Evolutionary conservation across 805 yeast species (phyloP), one percentile per base, ranked within the genome.

Genomic region (Candida wancherniae): DNA sequence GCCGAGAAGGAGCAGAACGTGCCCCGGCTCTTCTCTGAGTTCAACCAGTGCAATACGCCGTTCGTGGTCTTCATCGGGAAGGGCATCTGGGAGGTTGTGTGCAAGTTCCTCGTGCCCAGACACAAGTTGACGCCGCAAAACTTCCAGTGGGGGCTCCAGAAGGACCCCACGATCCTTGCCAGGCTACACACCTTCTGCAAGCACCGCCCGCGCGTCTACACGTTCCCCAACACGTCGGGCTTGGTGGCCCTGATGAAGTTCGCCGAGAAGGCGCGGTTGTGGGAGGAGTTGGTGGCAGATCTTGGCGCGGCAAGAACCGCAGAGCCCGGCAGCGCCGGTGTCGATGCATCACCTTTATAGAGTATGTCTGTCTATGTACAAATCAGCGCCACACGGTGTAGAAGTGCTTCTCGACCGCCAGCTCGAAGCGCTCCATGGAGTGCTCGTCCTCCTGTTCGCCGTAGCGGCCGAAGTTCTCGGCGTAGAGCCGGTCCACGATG

Each of bases 201-300:
- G 15, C 36, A 16, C 41, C 53, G 35, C 9, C 37, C 48, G n/a
- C 35, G 47, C 4, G 50, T 75, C 0, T 77, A 67, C 51, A 86
- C 82, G 5, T 67, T 80, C 16, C 87, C 88, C 3, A 77, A 77
- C 26, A 80, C 88, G 0, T 79, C 86, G 4, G 90, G 90, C 2
- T 53, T 83, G 6, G 88, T 79, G 6, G 68, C 80, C 7, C 55
- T 54, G 40, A 57, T 76, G 47, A 56, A 63, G 17, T 59, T 58
- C 34, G 58, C 54, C 0, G 66, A 62, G 22, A 77, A 77, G 46
- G 46, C 73, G 29, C 44, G 34, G 4, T 40, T 69, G 11, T 80
- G 86, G 86, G 44, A 47, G 9, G 51, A 52, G 9, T 43, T 80
- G 32, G 48, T 50, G 4, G 37, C 33, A 11, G 57, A 36, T 24